phyloP scores from a whole-genome alignment of 768 basidiomycete genomes.

The Tulasnella sp. region DNA sequence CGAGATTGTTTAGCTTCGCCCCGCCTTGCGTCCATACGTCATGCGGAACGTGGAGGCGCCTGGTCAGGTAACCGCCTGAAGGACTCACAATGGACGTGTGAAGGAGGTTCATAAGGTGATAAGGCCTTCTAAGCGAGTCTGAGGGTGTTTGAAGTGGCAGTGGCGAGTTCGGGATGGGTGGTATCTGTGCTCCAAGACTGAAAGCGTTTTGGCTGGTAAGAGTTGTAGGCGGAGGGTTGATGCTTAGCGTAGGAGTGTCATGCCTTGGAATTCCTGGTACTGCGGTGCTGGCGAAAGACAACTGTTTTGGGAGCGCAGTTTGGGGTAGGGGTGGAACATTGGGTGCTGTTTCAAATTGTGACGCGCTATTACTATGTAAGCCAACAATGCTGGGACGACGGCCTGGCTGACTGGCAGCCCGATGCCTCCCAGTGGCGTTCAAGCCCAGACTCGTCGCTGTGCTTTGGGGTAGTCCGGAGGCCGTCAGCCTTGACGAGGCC shows the following conservation, averaged over 20 bases:
- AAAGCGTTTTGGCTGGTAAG: slow-evolving; percentile 15
- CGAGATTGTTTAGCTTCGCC: slow-evolving; percentile 67
- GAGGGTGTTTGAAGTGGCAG: slow-evolving; percentile 60
- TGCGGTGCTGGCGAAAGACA: neutral
- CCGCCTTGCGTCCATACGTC: slow-evolving; percentile 86
- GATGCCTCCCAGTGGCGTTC: neutral
- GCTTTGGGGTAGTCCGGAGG: neutral
- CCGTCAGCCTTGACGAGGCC: neutral
- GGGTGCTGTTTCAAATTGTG: neutral
- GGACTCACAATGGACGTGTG: slow-evolving; percentile 65
- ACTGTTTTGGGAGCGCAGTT: slow-evolving; percentile 2
- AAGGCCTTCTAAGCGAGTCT: slow-evolving; percentile 71
- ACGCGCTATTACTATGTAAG: neutral
- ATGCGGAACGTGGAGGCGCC: slow-evolving; percentile 72
- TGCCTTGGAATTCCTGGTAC: too few species aligned
- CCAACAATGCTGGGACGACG: slow-evolving; percentile 6
- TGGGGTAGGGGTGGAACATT: slow-evolving; percentile 13
- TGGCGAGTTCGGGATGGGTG: slow-evolving; percentile 48
- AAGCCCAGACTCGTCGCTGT: neutral
- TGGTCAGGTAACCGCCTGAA: slow-evolving; percentile 82
- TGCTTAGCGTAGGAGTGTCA: neutral
- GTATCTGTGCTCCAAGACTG: neutral
- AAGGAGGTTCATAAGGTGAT: slow-evolving; percentile 79
- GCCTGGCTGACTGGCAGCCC: slow-evolving; percentile 12
- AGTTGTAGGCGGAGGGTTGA: slow-evolving; percentile 28